Base-by-base conservation (phyloP, 345 rosid species). In the Melaleuca alternifolia region DNA sequence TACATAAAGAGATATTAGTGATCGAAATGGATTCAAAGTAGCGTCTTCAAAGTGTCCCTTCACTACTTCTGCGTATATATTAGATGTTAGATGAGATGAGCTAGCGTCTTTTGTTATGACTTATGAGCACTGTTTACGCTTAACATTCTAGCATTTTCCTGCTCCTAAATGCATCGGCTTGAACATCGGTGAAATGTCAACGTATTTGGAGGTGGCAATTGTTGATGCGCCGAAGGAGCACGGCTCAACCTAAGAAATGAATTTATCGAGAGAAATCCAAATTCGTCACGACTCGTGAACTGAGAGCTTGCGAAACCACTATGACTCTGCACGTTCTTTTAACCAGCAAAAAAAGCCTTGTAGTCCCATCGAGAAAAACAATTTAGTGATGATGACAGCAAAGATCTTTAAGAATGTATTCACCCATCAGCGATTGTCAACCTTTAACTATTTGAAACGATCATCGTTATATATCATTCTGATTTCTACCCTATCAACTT, bases 11-110 rank as follows among this genome's bases (percentile, higher is more conserved):
- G 24, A 33, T 71, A 12, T 37, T 5, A 0, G 0, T 11, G 13
- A 18, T 71, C 26, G 11, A 14, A n/a, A n/a, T n/a, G n/a, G n/a
- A n/a, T n/a, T n/a, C n/a, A n/a, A n/a, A n/a, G n/a, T n/a, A n/a
- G n/a, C n/a, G n/a, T n/a, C n/a, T n/a, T n/a, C n/a, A n/a, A n/a
- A n/a, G n/a, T n/a, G n/a, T n/a, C n/a, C n/a, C n/a, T n/a, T 97
- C 98, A 94, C 99, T 94, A 83, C 62, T 94, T 88, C 99, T 97
- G 91, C 87, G 89, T 71, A 2, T 59, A 8, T 16, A 33, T 33
- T 30, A 18, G 23, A 65, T 2, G 33, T 33, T 30, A 16, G 16
- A 65, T 16, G 33, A 33, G 77, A 65, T 30, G 16, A 65, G 33
- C 2, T 15, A 16, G 23, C 79, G 3, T 33, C 0, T 62, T 62